Evolutionary conservation across 108 stramenopile genomes (phyloP).

Genomic region (Craspedostauros australis): DNA sequence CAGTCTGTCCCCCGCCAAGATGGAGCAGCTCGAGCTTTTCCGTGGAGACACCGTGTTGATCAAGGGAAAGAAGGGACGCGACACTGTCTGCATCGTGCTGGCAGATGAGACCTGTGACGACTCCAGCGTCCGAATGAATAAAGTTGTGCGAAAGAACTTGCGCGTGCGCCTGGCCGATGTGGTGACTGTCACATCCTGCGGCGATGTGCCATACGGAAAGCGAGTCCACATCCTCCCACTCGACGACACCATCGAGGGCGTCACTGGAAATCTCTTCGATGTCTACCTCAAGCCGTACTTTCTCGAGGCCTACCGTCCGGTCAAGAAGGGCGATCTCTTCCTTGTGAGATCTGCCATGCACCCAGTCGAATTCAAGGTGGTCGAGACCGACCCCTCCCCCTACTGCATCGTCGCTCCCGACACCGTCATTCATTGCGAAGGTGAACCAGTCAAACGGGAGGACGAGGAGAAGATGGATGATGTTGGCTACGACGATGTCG

Average conservation of each 20-base stretch:
- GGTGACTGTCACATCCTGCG: conserved; percentile 90
- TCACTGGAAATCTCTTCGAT: conserved; percentile 98
- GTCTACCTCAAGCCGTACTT: conserved; percentile 99
- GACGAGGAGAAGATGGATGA: conserved; percentile 98
- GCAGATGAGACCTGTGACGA: conserved; percentile 97
- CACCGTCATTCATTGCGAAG: conserved; percentile 99
- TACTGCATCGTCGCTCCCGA: conserved; percentile 99
- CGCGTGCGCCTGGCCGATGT: conserved; percentile 95
- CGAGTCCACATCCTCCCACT: conserved; percentile 96
- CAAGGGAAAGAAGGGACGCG: conserved; percentile 98
- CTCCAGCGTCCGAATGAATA: conserved; percentile 97
- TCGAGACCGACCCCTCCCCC: conserved; percentile 96
- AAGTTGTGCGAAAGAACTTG: conserved; percentile 98
- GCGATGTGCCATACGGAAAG: conserved; percentile 98
- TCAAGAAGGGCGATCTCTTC: conserved; percentile 98
- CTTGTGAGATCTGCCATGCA: conserved; percentile 98
- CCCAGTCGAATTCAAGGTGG: conserved; percentile 99
- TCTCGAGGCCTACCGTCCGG: conserved; percentile 98
- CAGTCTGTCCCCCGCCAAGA: conserved; percentile 85
- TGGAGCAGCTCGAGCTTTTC: conserved; percentile 99
- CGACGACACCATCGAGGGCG: conserved; percentile 99
- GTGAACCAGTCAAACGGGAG: conserved; percentile 97
- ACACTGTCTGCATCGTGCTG: conserved; percentile 98
- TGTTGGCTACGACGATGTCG: conserved; percentile 99
- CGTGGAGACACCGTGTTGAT: conserved; percentile 98